These are phyloP conservation scores for Venturia asperata DNA, from an alignment of 2,329 filamentous ascomycete species.

Conservation along the genomic window DNA sequence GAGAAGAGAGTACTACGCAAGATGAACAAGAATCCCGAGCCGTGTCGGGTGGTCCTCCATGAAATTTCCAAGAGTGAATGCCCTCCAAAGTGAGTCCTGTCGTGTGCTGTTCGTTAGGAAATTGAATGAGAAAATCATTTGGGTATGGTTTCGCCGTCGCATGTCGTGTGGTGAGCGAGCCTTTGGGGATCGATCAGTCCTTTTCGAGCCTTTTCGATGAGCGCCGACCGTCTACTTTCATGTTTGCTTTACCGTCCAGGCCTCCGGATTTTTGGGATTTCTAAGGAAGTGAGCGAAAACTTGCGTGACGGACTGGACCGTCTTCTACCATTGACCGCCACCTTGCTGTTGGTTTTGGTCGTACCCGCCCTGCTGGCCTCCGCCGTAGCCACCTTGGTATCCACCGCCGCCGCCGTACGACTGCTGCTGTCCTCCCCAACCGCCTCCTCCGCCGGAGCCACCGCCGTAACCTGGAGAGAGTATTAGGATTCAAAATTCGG, in stretches of 20 bases:
- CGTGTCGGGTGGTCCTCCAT: slow-evolving; percentile 11
- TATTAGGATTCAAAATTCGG: neutral
- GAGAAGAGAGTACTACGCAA: slow-evolving; percentile 12
- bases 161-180: slow-evolving; percentile 1
- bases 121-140: slow-evolving; percentile 1
- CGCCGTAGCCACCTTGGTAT: slow-evolving; percentile 23
- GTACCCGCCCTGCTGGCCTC: slow-evolving; percentile 25
- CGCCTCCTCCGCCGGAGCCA: slow-evolving; percentile 18
- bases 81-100: slow-evolving; percentile 9
- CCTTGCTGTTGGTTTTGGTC: slow-evolving; percentile 23
- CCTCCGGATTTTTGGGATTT: neutral
- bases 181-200: neutral
- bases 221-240: neutral
- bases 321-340: slow-evolving; percentile 23
- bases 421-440: slow-evolving; percentile 18
- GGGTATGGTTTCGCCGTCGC: neutral
- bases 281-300: slow-evolving; percentile 6
- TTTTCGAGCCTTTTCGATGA: neutral
- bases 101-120: slow-evolving; percentile 8
- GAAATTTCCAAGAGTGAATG: slow-evolving; percentile 1
- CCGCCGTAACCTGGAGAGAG: neutral
- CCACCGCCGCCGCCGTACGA: slow-evolving; percentile 22
- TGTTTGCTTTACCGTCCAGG: neutral
- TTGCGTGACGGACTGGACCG: slow-evolving; percentile 7
- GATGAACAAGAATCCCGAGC: slow-evolving; percentile 12